Conservation (phyloP, 2,329 filamentous ascomycete species). For the Epichloe sp. region DNA sequence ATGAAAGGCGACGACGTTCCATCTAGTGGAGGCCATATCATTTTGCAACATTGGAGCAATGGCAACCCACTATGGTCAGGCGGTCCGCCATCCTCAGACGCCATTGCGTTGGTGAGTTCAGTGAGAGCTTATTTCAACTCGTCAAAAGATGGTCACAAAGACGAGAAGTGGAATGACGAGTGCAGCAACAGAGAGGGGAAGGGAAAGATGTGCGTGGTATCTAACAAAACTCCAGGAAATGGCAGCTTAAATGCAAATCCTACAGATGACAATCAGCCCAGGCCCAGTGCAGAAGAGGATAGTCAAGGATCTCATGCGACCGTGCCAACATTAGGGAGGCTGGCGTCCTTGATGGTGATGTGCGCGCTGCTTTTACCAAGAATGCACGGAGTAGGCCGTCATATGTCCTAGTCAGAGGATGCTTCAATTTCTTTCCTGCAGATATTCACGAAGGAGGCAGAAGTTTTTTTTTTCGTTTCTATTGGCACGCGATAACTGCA, state of each 20-base stretch:
- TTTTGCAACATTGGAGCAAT: slow-evolving; percentile 69
- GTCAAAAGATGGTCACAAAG: slow-evolving; percentile 22
- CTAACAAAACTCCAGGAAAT: slow-evolving; percentile 10
- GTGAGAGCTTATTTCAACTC: slow-evolving; percentile 74
- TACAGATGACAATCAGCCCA: slow-evolving; percentile 5
- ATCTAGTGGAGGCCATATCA: slow-evolving; percentile 46
- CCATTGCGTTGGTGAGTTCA: slow-evolving; percentile 51
- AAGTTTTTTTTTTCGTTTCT: not conserved
- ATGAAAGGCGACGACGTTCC: slow-evolving; percentile 48
- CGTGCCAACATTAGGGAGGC: not conserved
- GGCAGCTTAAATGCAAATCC: slow-evolving; percentile 12
- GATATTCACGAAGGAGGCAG: not conserved
- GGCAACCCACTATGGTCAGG: slow-evolving; percentile 58
- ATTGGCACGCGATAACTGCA: not conserved
- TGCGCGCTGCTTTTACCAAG: not conserved
- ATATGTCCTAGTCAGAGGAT: not conserved
- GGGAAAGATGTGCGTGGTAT: slow-evolving; percentile 13
- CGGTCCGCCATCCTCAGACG: slow-evolving; percentile 52
- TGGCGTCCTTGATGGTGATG: not conserved
- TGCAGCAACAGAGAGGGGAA: slow-evolving; percentile 1
- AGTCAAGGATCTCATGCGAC: not conserved
- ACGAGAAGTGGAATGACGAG: slow-evolving; percentile 2
- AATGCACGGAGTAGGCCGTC: not conserved
- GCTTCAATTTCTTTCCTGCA: not conserved
- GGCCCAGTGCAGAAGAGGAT: not conserved